Conservation (phyloP, 306 rosid genomes). For the Acacia confusa region DNA sequence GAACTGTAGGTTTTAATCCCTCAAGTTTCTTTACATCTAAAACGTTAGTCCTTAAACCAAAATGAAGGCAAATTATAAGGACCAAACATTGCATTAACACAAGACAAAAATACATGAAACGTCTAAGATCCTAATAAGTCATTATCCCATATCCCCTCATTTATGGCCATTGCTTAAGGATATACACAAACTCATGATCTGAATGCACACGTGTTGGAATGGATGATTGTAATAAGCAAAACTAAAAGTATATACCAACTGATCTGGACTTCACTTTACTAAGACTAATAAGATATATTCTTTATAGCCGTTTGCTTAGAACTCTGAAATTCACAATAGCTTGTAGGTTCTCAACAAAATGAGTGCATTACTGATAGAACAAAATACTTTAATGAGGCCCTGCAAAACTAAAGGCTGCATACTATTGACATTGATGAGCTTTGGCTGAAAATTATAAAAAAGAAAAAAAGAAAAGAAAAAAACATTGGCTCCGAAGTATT, state of each 20-base stretch:
- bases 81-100: too few relatives aligned
- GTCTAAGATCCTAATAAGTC: too few relatives aligned
- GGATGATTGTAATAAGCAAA: constrained; percentile 19
- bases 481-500: neutral
- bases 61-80: too few relatives aligned
- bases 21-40: too few relatives aligned
- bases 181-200: neutral
- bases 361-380: constrained; percentile 2
- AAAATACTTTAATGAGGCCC: constrained; percentile 3
- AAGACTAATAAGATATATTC: neutral
- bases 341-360: neutral
- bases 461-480: too few relatives aligned
- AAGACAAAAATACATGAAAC: too few relatives aligned
- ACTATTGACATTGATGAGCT: neutral
- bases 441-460: neutral
- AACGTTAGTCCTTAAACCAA: too few relatives aligned
- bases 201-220: neutral
- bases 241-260: neutral
- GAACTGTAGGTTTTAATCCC: too few relatives aligned
- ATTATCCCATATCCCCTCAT: too few relatives aligned
- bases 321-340: neutral
- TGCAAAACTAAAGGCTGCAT: constrained; percentile 3
- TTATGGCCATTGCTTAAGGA: neutral
- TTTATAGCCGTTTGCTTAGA: neutral
- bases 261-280: constrained; percentile 1